Conservation (phyloP, 78 protist species). For the Dictyostelium brefeldianum region DNA sequence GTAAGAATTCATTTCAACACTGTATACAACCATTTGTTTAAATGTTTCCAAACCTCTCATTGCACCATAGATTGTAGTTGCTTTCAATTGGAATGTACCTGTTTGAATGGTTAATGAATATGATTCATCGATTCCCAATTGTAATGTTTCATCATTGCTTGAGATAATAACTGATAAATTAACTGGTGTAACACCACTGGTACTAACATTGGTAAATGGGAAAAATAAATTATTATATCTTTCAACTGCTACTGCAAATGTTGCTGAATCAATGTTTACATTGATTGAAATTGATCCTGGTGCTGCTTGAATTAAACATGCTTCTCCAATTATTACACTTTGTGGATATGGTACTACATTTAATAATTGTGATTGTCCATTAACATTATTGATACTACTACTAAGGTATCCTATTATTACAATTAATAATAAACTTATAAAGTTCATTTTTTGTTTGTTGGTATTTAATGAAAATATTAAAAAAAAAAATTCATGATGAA, state of each 20-base stretch:
- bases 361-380: neutral
- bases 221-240: constrained; percentile 36
- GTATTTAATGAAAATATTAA: too few species aligned
- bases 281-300: neutral
- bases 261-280: neutral
- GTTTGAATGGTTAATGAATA: neutral
- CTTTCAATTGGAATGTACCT: constrained; percentile 11
- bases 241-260: constrained; percentile 16
- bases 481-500: too few species aligned
- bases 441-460: too few species aligned
- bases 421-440: too few species aligned
- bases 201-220: neutral
- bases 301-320: neutral
- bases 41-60: constrained; percentile 93
- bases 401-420: too few species aligned
- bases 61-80: constrained; percentile 90
- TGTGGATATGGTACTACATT: constrained; percentile 59
- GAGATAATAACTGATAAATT: neutral
- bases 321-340: neutral
- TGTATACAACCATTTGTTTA: constrained; percentile 89
- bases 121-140: constrained; percentile 42
- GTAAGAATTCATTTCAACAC: neutral
- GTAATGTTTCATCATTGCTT: constrained; percentile 21
- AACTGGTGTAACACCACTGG: neutral
- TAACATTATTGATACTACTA: too few species aligned